Conservation (phyloP, 768 basidiomycete species). For the Coprinopsis sp. region DNA sequence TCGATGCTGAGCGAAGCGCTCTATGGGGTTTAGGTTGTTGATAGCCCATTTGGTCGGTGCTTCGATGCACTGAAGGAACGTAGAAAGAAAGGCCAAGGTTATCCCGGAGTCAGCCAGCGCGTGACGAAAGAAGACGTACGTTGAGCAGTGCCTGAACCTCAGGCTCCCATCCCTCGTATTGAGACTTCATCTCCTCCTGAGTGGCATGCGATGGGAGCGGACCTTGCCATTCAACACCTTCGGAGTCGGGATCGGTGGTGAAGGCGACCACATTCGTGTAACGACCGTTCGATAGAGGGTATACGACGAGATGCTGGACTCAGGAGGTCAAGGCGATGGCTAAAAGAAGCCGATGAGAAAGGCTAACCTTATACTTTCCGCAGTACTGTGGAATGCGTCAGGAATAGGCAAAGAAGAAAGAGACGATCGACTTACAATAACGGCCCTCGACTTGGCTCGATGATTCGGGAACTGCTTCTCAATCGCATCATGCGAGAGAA, state of each 20-base stretch:
- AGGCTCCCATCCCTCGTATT: constrained; percentile 41
- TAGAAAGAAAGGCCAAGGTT: background rate
- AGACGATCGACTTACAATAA: constrained; percentile 18
- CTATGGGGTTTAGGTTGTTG: constrained; percentile 35
- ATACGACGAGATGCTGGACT: constrained; percentile 42
- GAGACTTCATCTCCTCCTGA: constrained; percentile 31
- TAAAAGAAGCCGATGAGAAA: background rate
- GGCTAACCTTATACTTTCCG: constrained; percentile 26
- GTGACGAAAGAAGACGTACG: constrained; percentile 22
- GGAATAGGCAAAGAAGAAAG: background rate
- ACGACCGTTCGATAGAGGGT: constrained; percentile 46
- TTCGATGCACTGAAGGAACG: constrained; percentile 25
- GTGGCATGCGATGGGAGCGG: constrained; percentile 16
- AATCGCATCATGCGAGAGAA: constrained; percentile 25
- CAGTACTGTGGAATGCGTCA: constrained; percentile 19
- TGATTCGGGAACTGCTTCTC: constrained; percentile 25
- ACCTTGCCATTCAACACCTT: constrained; percentile 28
- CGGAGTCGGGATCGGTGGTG: constrained; percentile 20
- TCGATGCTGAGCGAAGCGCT: constrained; percentile 31
- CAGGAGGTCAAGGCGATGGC: background rate
- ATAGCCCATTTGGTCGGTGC: constrained; percentile 40
- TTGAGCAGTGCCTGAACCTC: constrained; percentile 41
- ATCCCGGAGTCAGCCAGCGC: background rate
- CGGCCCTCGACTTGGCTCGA: constrained; percentile 18
- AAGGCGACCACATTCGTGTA: constrained; percentile 48